Percentiles rank a stretch among this genome's conserved stretches.
phyloP scores from a whole-genome alignment of 495 filamentous ascomycete species.

The Cercophora newfieldiana region DNA sequence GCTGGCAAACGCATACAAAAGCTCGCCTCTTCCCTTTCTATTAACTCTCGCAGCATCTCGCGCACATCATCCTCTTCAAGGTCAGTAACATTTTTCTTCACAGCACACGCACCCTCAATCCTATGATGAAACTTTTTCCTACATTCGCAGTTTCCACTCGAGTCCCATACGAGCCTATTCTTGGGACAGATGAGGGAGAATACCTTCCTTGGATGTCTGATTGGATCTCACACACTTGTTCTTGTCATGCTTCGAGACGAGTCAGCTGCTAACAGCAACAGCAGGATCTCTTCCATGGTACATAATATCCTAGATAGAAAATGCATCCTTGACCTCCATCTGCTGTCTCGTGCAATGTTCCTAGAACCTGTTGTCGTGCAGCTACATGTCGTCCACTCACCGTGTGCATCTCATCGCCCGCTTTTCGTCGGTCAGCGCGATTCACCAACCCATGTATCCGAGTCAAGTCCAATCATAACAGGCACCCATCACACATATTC shows the following conservation, averaged over 20 bases:
- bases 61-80: constrained; percentile 9
- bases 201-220: constrained; percentile 70
- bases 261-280: constrained; percentile 26
- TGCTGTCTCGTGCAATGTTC: background rate
- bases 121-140: constrained; percentile 53
- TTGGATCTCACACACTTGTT: constrained; percentile 25
- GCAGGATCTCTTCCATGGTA: background rate
- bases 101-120: constrained; percentile 25
- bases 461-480: no score
- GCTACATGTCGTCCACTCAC: no score
- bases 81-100: constrained; percentile 25
- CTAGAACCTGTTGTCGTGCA: no score
- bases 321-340: background rate
- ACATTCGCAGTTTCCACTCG: constrained; percentile 72
- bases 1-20: background rate
- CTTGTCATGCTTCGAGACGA: constrained; percentile 14
- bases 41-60: constrained; percentile 9
- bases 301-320: background rate
- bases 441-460: no score
- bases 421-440: no score
- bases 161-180: constrained; percentile 57
- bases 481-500: no score
- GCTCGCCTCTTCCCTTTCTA: constrained; percentile 6
- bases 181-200: constrained; percentile 54
- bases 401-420: no score